Conservation (phyloP, 768 basidiomycete species). For the Lactarius deliciosus region DNA sequence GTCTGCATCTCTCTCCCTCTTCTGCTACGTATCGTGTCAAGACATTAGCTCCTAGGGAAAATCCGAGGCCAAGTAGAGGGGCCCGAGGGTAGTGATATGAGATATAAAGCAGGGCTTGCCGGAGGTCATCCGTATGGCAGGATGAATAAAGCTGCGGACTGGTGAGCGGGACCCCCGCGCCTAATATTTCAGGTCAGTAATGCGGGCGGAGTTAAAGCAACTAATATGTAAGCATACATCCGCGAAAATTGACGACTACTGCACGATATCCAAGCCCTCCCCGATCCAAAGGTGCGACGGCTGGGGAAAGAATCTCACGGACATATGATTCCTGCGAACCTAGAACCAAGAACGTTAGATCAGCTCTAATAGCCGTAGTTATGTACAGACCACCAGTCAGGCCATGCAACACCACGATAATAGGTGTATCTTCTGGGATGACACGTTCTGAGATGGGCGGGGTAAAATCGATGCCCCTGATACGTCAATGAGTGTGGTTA, state of each 20-base stretch:
- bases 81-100: conserved; percentile 71
- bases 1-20: conserved; percentile 63
- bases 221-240: conserved; percentile 54
- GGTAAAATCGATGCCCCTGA: conserved; percentile 67
- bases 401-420: conserved; percentile 56
- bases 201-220: conserved; percentile 1
- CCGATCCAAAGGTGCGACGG: conserved; percentile 63
- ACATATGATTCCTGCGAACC: conserved; percentile 92
- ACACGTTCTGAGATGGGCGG: conserved; percentile 37
- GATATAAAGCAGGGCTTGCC: conserved; percentile 77
- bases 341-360: conserved; percentile 32
- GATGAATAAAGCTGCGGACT: conserved; percentile 74
- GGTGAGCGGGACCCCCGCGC: conserved; percentile 21
- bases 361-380: conserved; percentile 12
- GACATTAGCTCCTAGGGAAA: conserved; percentile 92
- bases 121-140: conserved; percentile 86
- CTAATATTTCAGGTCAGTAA: conserved; percentile 6
- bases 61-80: conserved; percentile 83
- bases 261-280: conserved; percentile 92
- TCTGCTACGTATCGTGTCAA: conserved; percentile 87
- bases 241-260: conserved; percentile 89
- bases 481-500: conserved; percentile 11
- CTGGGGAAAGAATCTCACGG: conserved; percentile 72
- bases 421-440: conserved; percentile 44
- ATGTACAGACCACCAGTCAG: conserved; percentile 44